A percentile compares a stretch with the other conserved stretches of the same genome.
Conservation (phyloP, 345 rosid genomes). For the Arabidopsis suecica region DNA sequence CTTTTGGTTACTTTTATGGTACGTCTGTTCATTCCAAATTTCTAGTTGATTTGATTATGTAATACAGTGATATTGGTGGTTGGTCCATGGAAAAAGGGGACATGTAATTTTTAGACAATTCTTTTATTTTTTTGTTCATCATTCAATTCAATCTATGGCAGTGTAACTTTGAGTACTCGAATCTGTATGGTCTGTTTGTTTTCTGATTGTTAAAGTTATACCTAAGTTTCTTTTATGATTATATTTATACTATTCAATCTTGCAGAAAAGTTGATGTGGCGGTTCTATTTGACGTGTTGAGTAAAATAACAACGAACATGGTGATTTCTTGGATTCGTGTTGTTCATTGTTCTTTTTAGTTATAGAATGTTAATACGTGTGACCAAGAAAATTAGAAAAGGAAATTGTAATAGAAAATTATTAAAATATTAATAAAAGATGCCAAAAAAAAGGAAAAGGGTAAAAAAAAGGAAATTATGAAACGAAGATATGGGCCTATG, state of each 20-base stretch:
- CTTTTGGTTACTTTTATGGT: constrained; percentile 36
- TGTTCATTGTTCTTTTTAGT: too few species aligned
- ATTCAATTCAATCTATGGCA: constrained; percentile 26
- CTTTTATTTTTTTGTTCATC: constrained; percentile 27
- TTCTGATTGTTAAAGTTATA: not conserved
- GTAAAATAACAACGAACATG: too few species aligned
- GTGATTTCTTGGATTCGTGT: too few species aligned
- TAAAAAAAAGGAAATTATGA: too few species aligned
- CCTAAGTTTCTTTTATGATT: not conserved
- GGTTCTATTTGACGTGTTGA: too few species aligned
- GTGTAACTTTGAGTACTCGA: constrained; percentile 10
- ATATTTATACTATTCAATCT: too few species aligned
- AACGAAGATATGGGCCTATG: too few species aligned
- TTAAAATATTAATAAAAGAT: too few species aligned
- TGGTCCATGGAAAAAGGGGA: constrained; percentile 20
- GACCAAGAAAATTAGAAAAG: not conserved
- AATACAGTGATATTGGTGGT: constrained; percentile 35
- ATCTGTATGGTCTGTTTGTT: not conserved
- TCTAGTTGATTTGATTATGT: constrained; percentile 39
- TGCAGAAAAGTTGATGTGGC: too few species aligned
- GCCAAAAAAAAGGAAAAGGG: too few species aligned
- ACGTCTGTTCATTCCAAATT: constrained; percentile 23
- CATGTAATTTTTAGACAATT: constrained; percentile 35
- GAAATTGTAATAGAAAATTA: not conserved
- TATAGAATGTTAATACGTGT: too few species aligned